Evolutionary conservation across 179 eudicot species (phyloP).

Genomic region (Camellia oleifera): DNA sequence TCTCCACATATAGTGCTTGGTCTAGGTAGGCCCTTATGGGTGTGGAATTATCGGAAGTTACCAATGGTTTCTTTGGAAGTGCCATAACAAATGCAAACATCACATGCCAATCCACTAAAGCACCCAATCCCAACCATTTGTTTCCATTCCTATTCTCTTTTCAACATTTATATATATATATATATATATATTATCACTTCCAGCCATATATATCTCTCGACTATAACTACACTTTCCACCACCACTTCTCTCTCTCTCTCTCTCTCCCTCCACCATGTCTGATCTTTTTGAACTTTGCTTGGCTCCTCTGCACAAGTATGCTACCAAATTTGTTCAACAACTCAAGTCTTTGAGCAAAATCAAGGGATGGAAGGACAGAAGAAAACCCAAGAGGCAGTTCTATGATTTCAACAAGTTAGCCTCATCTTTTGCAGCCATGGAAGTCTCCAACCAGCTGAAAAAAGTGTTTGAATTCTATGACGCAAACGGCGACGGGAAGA

Average conservation of each 20-base stretch:
- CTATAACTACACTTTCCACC: too few species aligned
- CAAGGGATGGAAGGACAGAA: background rate
- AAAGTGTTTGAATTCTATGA: slow-evolving; percentile 67
- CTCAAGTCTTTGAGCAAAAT: slow-evolving; percentile 1
- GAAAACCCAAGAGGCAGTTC: slow-evolving; percentile 26
- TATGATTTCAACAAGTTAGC: slow-evolving; percentile 24
- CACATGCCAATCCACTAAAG: background rate
- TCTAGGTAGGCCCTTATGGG: background rate
- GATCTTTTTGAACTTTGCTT: slow-evolving; percentile 9
- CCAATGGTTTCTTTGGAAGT: background rate
- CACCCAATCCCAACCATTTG: background rate
- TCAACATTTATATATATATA: too few species aligned
- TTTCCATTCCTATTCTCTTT: background rate
- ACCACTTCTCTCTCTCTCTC: background rate
- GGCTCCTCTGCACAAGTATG: background rate
- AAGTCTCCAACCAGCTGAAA: slow-evolving; percentile 47
- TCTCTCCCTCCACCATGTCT: background rate
- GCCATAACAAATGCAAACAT: background rate
- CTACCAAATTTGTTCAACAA: slow-evolving; percentile 9
- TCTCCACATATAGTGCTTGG: background rate
- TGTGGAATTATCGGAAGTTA: background rate
- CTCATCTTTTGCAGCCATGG: slow-evolving; percentile 45
- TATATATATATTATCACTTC: background rate
- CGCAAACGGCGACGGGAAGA: slow-evolving; percentile 66
- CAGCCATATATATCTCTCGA: background rate